Base-by-base conservation (phyloP, 2,329 filamentous ascomycete species). In the Botryotinia convoluta region DNA sequence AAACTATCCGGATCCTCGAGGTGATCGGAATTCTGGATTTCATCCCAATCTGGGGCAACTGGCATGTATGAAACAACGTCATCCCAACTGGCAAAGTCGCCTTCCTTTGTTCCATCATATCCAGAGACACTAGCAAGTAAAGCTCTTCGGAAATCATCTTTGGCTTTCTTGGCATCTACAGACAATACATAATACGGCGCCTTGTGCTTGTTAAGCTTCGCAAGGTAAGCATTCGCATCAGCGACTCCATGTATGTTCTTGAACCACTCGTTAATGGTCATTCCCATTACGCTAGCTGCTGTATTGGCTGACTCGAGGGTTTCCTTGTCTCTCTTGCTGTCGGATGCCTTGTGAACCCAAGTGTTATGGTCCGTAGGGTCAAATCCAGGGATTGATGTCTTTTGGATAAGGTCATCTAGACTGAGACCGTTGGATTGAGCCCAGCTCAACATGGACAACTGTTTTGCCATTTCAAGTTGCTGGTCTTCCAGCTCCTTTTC, bases 81-180 rank as follows among this genome's bases (percentile, higher is more conserved):
- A 14, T 67, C 22, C 64, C 64, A 67, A n/a, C 45, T 54, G 8
- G 7, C 9, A 54, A 67, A 67, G 2, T 54, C 32, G 32, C 64
- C 64, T 39, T 29, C 1, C 2, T 26, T 39, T 9, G 14, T 54
- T 6, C 16, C 4, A 29, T 39, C 29, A 4, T 37, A 35, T 5
- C 32, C 64, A 12, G 16, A 6, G 37, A 48, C 35, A 6, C 2
- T 18, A 7, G 2, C 4, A 4, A 68, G 45, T 6, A 68, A n/a
- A 1, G 1, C 6, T 5, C 26, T n/a, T 1, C 4, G 2, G 3
- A 14, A 68, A 0, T 29, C 7, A 4, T 12, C 1, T 22, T 39
- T 68, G 16, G 45, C 26, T 22, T 54, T 22, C 26, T 12, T 1
- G 18, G 32, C 4, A 20, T 54, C 26, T 3, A 12, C 4, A 18